Evolutionary conservation across 495 filamentous ascomycete species (phyloP), one percentile per base, ranked within the genome.

Genomic region (Xylaria intraflava): DNA sequence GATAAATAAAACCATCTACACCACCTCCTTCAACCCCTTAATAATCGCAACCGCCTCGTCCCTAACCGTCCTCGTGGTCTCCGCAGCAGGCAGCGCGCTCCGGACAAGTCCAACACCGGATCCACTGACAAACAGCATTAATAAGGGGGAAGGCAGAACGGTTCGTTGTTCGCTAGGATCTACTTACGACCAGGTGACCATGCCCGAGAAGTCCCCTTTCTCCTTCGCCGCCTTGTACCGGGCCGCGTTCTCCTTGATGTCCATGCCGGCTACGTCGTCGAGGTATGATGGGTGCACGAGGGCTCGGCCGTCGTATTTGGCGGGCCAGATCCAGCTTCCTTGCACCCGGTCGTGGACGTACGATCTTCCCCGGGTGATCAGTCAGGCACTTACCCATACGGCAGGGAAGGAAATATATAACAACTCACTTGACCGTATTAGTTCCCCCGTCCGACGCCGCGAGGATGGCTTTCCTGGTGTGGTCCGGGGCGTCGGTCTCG

Each of bases 31-130:
- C 5, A 74, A 24, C 3, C 42, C 42, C 48, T 24, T 24, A 12
- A 74, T 71, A 12, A 81, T 69, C 19, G 77, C 69, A 38, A 83
- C 71, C 6, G 88, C 85, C 64, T 85, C 79, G 42, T 74, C 67
- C 10, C 90, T 81, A 74, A 87, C 85, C 58, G 84, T 76, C 55
- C 69, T 76, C 31, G 92, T 80, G 67, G 93, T 89, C 43, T 78
- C 72, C 24, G 74, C 81, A 0, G 89, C 89, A 0, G 89, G 85
- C 59, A 82, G 75, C 31, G 87, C 79, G 10, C 83, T 73, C 46
- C 73, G 73, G 23, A 93, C 73, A 29, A 83, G 70, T 6, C 85
- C 89, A 4, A 88, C 82, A 7, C 71, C 76, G 6, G 76, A 74
- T 23, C 76, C 74, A 26, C 70, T 75, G 46, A 16, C 20, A 19